Evolutionary conservation across 2,329 filamentous ascomycete genomes (phyloP), one percentile per base, ranked within the genome.

Genomic region (Colletotrichum liaoningense): DNA sequence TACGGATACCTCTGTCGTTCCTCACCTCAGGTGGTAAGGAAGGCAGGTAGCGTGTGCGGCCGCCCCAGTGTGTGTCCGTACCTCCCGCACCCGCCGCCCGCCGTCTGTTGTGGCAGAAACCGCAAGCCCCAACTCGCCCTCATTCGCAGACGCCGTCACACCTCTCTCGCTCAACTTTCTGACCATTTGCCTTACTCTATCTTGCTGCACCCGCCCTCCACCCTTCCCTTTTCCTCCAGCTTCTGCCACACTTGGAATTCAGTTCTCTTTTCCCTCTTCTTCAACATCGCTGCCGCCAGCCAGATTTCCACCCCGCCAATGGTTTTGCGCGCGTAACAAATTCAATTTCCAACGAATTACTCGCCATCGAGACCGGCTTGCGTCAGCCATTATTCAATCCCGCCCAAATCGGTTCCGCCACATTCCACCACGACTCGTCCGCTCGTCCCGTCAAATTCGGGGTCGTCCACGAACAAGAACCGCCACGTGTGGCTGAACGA

Each of bases 401-500:
- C 28, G 59, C 55, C 52, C 42, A 54, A 30, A 46, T 59, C 38
- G 60, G 60, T 65, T 56, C 70, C 70, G 70, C 70, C 70, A 73
- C 70, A 73, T 73, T 73, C 67, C 55, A 65, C 67, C 70, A 56
- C 63, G 70, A 70, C 70, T 65, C 55, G 70, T 60, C 70, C 70
- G 70, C 70, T 64, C 70, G 70, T 73, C 67, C 70, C 70, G 70
- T 73, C 70, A 70, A 49, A 55, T 73, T 73, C 70, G 70, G 67
- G 67, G 67, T 65, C 60, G 49, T 70, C 54, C 64, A 67, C 64
- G 52, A 49, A 59, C 42, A 70, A 70, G 55, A 73, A 70, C 70
- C 70, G 70, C 70, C 70, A 73, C 70, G 54, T 64, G 70, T 73
- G 70, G 70, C 70, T 73, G 70, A 73, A 73, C 67, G 62, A 73